Evolutionary conservation across 352 stramenopile genomes (phyloP).

Genomic region (Aphanomyces invadans): DNA sequence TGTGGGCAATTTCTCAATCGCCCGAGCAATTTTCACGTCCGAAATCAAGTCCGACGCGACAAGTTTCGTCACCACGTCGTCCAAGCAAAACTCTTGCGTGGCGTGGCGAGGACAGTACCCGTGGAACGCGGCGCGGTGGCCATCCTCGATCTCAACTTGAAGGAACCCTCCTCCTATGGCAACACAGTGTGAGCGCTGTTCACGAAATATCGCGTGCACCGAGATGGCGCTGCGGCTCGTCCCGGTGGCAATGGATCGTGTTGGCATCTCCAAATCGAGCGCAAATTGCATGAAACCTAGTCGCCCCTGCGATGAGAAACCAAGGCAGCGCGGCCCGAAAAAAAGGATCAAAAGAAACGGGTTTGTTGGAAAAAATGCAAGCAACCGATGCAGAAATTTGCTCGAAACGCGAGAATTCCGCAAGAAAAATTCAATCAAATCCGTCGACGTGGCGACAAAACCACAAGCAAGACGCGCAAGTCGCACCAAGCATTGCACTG

Average conservation of each 20-base stretch:
- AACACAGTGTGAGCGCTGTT: too few relatives aligned
- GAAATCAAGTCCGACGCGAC: constrained; percentile 39
- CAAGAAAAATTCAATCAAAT: too few relatives aligned
- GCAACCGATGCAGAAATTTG: too few relatives aligned
- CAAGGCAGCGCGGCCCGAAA: too few relatives aligned
- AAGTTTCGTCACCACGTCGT: constrained; percentile 43
- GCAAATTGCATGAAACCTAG: constrained; percentile 20
- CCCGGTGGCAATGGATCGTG: constrained; percentile 5
- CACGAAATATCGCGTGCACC: too few relatives aligned
- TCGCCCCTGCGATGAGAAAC: too few relatives aligned
- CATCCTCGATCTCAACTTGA: constrained; percentile 10
- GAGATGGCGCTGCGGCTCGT: neutral
- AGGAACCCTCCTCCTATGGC: constrained; percentile 10
- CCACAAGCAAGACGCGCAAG: neutral
- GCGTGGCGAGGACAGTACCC: constrained; percentile 65
- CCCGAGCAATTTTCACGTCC: constrained; percentile 36
- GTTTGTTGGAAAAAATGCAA: neutral
- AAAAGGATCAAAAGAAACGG: too few relatives aligned
- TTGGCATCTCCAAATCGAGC: constrained; percentile 17
- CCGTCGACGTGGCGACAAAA: too few relatives aligned
- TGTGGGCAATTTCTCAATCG: constrained; percentile 37
- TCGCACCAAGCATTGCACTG: constrained; percentile 12
- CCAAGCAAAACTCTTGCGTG: constrained; percentile 33
- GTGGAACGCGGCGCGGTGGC: constrained; percentile 30
- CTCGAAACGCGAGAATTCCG: too few relatives aligned